These are phyloP conservation scores for Phytopythium mirpurense DNA, from an alignment of 352 stramenopile genomes.

Conservation along the genomic window DNA sequence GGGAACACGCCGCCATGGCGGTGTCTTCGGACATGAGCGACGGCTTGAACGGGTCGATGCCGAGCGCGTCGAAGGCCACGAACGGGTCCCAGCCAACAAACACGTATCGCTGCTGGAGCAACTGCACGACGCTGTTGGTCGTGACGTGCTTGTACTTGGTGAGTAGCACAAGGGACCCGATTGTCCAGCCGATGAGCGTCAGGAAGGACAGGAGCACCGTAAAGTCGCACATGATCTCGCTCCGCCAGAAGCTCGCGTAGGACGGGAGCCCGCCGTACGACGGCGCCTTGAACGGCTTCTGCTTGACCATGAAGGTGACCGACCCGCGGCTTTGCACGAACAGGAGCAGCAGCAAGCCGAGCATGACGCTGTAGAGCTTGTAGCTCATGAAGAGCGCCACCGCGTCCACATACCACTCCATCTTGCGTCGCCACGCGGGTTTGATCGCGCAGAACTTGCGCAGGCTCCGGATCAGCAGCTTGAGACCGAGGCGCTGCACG, in stretches of 20 bases:
- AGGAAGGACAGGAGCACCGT: constrained; percentile 17
- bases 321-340: constrained; percentile 14
- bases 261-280: constrained; percentile 22
- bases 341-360: constrained; percentile 20
- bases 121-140: constrained; percentile 21
- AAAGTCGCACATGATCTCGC: constrained; percentile 39
- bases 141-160: constrained; percentile 20
- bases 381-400: constrained; percentile 33
- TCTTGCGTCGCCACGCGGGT: constrained; percentile 17
- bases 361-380: constrained; percentile 37
- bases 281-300: constrained; percentile 11
- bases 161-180: constrained; percentile 13
- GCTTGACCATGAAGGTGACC: constrained; percentile 26
- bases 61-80: constrained; percentile 22
- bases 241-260: constrained; percentile 30
- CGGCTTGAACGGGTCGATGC: constrained; percentile 28
- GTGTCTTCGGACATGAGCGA: constrained; percentile 13
- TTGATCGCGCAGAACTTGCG: constrained; percentile 1
- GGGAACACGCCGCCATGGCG: constrained; percentile 20
- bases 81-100: constrained; percentile 42
- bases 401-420: constrained; percentile 27
- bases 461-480: neutral
- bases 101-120: constrained; percentile 29
- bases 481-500: constrained; percentile 4
- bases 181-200: neutral